Percentiles rank a stretch among this genome's conserved stretches.
phyloP scores from a whole-genome alignment of 78 protist species.

The Acrasis kona region DNA sequence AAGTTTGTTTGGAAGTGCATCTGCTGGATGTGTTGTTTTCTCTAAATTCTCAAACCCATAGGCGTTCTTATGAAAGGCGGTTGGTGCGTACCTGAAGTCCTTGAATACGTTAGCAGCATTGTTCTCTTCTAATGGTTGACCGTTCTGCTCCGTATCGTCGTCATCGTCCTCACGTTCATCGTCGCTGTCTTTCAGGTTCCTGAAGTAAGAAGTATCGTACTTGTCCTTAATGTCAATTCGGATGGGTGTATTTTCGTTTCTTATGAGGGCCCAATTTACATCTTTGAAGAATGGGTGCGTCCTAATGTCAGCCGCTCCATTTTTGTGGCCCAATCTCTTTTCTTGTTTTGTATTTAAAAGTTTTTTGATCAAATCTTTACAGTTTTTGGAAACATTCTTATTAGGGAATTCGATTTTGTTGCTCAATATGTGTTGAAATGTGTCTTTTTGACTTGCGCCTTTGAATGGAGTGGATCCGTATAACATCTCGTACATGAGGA shows the following conservation, averaged over 20 bases:
- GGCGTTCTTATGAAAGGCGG: too few species aligned
- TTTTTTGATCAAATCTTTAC: slow-evolving; percentile 66
- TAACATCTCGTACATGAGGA: slow-evolving; percentile 49
- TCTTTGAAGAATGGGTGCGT: slow-evolving; percentile 68
- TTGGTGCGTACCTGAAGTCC: too few species aligned
- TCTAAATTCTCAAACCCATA: too few species aligned
- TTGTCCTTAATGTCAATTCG: background rate
- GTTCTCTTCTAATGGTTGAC: too few species aligned
- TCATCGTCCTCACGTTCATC: background rate
- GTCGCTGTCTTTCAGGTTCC: background rate
- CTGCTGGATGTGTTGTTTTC: too few species aligned
- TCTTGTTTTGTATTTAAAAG: slow-evolving; percentile 63
- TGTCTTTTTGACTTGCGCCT: slow-evolving; percentile 23
- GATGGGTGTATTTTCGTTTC: background rate
- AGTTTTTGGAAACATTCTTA: slow-evolving; percentile 34
- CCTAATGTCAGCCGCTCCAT: slow-evolving; percentile 82
- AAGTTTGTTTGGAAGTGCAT: too few species aligned
- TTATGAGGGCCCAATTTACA: background rate
- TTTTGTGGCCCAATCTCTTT: slow-evolving; percentile 70
- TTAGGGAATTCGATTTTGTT: slow-evolving; percentile 5
- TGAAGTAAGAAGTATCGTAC: background rate
- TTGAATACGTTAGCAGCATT: too few species aligned
- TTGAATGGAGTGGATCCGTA: slow-evolving; percentile 26
- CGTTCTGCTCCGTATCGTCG: too few species aligned
- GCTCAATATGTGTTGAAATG: slow-evolving; percentile 5